These are phyloP conservation scores for Chytriomyces hyalinus DNA, from an alignment of 192 early-diverging fungal species.

Conservation along the genomic window DNA sequence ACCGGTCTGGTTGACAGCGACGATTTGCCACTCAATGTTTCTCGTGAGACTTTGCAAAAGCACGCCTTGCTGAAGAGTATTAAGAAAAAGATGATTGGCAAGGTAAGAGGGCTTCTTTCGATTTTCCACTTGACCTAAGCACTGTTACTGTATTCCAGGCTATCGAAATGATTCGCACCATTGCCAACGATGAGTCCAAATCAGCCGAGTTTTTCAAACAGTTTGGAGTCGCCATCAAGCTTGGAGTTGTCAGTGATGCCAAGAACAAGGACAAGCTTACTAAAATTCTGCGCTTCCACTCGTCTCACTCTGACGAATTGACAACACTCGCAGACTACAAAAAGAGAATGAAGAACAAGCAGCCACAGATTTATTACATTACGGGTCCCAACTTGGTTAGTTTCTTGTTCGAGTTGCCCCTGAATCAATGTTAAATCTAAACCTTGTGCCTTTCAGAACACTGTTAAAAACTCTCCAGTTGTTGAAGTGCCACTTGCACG, in stretches of 20 bases:
- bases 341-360: conserved; percentile 84
- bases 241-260: conserved; percentile 87
- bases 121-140: neutral
- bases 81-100: conserved; percentile 86
- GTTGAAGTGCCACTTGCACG: conserved; percentile 81
- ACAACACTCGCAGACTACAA: conserved; percentile 81
- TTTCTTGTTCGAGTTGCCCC: neutral
- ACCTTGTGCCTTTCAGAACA: conserved; percentile 49
- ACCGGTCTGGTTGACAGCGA: conserved; percentile 94
- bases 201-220: conserved; percentile 68
- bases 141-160: conserved; percentile 31
- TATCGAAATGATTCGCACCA: conserved; percentile 80
- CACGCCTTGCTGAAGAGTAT: conserved; percentile 80
- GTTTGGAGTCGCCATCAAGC: conserved; percentile 79
- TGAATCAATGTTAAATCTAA: neutral
- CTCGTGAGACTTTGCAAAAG: conserved; percentile 95
- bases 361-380: conserved; percentile 88
- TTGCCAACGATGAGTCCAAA: conserved; percentile 60
- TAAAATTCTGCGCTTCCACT: conserved; percentile 81
- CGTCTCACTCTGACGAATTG: conserved; percentile 52
- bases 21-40: conserved; percentile 97
- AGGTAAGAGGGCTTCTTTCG: conserved; percentile 39
- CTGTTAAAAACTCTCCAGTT: conserved; percentile 85
- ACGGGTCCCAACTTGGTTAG: conserved; percentile 62
- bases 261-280: conserved; percentile 76